phyloP scores from a whole-genome alignment of 805 yeast genomes.

The Candida endomychidarum region DNA sequence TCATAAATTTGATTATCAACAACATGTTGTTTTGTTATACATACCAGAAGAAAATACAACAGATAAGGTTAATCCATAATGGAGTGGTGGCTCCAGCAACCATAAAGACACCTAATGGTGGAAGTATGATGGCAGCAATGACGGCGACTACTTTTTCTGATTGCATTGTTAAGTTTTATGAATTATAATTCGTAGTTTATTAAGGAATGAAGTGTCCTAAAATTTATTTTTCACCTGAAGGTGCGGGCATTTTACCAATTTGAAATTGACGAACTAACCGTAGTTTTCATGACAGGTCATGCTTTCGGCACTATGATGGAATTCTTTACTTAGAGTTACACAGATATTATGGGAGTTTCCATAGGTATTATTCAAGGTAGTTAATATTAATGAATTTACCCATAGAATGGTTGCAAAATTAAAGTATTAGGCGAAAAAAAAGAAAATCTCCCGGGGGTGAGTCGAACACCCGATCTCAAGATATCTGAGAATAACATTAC shows the following conservation, averaged over 20 bases:
- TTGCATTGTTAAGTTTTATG: constrained; percentile 25
- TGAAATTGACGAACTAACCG: constrained; percentile 3
- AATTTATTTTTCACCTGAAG: constrained; percentile 1
- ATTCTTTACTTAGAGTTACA: too few relatives aligned
- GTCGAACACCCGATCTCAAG: constrained; percentile 48
- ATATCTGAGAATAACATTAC: constrained; percentile 34
- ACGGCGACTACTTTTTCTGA: constrained; percentile 43
- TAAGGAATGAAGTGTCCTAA: not conserved
- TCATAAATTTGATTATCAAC: too few relatives aligned
- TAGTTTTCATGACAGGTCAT: too few relatives aligned
- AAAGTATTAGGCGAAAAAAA: too few relatives aligned
- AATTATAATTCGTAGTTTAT: not conserved
- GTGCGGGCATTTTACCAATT: constrained; percentile 1
- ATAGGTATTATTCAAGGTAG: not conserved
- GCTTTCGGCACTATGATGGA: too few relatives aligned
- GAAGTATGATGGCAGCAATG: constrained; percentile 57
- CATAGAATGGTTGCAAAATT: not conserved
- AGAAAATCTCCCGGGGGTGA: constrained; percentile 43
- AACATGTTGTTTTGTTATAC: too few relatives aligned
- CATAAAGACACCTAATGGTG: constrained; percentile 77
- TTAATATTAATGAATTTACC: not conserved
- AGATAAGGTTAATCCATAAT: constrained; percentile 61
- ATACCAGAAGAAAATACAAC: constrained; percentile 57
- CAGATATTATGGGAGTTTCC: too few relatives aligned
- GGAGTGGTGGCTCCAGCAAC: constrained; percentile 64